Base-by-base conservation (phyloP, 1,139 yeast species). In the Yamadazyma mexicana region DNA sequence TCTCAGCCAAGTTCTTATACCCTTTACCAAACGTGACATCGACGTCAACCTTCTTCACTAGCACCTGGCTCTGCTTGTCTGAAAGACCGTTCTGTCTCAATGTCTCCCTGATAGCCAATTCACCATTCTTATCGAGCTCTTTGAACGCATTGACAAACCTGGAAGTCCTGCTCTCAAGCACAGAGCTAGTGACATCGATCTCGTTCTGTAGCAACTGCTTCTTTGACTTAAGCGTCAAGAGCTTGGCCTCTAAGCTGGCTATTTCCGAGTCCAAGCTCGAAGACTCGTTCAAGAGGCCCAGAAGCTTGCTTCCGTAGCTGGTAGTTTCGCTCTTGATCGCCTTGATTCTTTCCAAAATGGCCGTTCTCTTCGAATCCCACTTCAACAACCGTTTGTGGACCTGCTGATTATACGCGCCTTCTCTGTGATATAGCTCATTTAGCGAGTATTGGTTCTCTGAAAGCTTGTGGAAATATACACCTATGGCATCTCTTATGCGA, bases 111-210 rank as follows among this genome's bases (percentile, higher is more conserved):
- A 69, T 62, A 0, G 74, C 69, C 2, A 52, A 52, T 35, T 50
- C 54, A 11, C 80, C 82, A 24, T 60, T 54, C 1, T 35, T 45
- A 39, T 77, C 81, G 25, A 76, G 59, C 8, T 55, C 58, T 23
- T 63, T 60, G 34, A 75, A 65, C 10, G 68, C 56, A 30, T 68
- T 70, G 4, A 74, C 66, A 45, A 66, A 73, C 31, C 65, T 60
- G 0, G 79, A 67, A 0, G 79, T 59, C 40, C 66, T 63, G 46
- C 81, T 76, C 43, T 78, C 82, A 31, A 78, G 61, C 3, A 76
- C 69, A n/a, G 81, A 75, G 47, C 75, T 72, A 0, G 85, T 73
- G 30, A 68, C 69, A 12, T 62, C 61, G 11, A 79, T 66, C 53
- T 80, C 86, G 4, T 52, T 45, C 14, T 54, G 54, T 1, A 81